A percentile compares a stretch with the other conserved stretches of the same genome.
Conservation (phyloP, 1,139 yeast genomes). For the Dujonia santamariae region DNA sequence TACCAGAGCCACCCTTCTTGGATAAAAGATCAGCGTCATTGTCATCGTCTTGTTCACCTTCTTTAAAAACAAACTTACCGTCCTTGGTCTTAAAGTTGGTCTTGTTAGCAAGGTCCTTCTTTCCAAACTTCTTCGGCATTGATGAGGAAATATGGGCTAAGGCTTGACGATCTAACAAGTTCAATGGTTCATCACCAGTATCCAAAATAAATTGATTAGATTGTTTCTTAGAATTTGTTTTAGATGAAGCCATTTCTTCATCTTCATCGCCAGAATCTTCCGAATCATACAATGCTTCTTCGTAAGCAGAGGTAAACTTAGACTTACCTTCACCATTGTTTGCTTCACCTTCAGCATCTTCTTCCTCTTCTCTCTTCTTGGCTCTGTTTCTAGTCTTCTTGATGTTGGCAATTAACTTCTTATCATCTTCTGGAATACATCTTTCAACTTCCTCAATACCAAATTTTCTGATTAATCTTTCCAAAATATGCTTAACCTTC, state of each 20-base stretch:
- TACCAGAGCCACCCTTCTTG: slow-evolving; percentile 49
- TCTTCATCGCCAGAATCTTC: slow-evolving; percentile 51
- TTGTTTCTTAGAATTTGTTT: slow-evolving; percentile 17
- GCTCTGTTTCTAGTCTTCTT: slow-evolving; percentile 83
- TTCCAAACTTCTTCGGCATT: slow-evolving; percentile 60
- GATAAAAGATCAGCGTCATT: slow-evolving; percentile 53
- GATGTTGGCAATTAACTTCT: slow-evolving; percentile 77
- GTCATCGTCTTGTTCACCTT: slow-evolving; percentile 28
- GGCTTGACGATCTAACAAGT: slow-evolving; percentile 81
- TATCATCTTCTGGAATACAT: slow-evolving; percentile 85
- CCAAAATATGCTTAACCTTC: slow-evolving; percentile 88
- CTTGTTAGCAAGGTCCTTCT: slow-evolving; percentile 39
- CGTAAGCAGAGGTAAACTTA: slow-evolving; percentile 75
- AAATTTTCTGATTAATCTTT: slow-evolving; percentile 84
- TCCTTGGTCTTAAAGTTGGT: slow-evolving; percentile 52
- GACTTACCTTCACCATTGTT: slow-evolving; percentile 17
- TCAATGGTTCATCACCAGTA: slow-evolving; percentile 79
- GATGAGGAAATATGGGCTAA: slow-evolving; percentile 86
- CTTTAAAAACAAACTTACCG: slow-evolving; percentile 53
- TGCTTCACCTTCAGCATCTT: slow-evolving; percentile 23
- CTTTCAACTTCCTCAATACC: slow-evolving; percentile 78
- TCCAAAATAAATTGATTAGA: slow-evolving; percentile 70
- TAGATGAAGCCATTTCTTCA: slow-evolving; percentile 25
- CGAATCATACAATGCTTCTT: slow-evolving; percentile 69
- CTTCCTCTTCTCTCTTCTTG: slow-evolving; percentile 61